phyloP scores from a whole-genome alignment of 2,329 filamentous ascomycete genomes.

The Trichocomaceae sp. region DNA sequence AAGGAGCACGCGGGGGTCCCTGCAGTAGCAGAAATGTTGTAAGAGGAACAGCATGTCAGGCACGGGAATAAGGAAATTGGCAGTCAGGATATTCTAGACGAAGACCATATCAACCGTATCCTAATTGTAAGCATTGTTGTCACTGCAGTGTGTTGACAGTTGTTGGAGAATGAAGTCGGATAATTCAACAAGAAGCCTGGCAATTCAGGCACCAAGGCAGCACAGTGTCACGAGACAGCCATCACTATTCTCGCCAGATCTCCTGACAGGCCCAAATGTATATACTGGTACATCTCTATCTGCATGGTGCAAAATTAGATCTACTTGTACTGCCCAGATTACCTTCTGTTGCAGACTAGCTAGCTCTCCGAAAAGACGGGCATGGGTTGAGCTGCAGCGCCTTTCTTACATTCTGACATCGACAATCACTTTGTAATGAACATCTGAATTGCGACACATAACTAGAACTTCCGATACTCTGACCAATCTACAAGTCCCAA shows the following conservation, averaged over 20 bases:
- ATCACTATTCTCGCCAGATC: background rate
- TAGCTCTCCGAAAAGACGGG: too few species aligned
- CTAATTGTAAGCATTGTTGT: background rate
- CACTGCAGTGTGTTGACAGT: background rate
- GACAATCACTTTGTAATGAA: too few species aligned
- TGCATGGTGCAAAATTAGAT: too few species aligned
- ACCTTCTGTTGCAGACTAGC: too few species aligned
- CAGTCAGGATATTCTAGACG: background rate
- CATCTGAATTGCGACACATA: too few species aligned
- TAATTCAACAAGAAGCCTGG: background rate
- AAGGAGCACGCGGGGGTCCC: background rate
- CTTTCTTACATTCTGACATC: too few species aligned
- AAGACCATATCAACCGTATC: background rate
- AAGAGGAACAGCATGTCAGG: background rate
- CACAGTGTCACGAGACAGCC: background rate
- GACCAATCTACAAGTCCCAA: too few species aligned
- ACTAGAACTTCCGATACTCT: too few species aligned
- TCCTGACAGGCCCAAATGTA: background rate
- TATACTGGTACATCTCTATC: too few species aligned
- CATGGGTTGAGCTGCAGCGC: too few species aligned
- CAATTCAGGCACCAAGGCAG: conserved; percentile 4
- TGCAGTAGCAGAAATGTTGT: conserved; percentile 6
- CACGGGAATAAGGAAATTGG: background rate
- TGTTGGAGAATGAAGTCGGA: too few species aligned
- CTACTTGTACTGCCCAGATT: too few species aligned